phyloP scores from a whole-genome alignment of 345 rosid species.

The Eucalyptus pauciflora region DNA sequence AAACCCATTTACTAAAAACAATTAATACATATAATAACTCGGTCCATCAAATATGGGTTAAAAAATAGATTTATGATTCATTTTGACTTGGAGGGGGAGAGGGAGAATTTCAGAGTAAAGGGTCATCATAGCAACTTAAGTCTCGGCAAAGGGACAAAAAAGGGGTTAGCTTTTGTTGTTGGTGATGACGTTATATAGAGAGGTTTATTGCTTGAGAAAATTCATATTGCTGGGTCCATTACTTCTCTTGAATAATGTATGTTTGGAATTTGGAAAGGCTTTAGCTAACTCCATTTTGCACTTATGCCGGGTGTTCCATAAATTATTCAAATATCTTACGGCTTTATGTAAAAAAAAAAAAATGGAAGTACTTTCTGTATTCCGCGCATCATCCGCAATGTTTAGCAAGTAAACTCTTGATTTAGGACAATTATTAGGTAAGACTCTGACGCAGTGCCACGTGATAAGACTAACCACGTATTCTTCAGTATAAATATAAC shows the following conservation, averaged over 20 bases:
- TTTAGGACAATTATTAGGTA: neutral
- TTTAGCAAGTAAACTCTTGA: neutral
- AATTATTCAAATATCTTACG: neutral
- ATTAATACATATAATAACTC: too few species aligned
- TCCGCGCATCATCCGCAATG: neutral
- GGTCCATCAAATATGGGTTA: too few species aligned
- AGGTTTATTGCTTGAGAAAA: neutral
- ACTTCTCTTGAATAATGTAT: neutral
- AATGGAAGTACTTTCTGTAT: neutral
- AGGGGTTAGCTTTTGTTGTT: neutral
- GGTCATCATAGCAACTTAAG: neutral
- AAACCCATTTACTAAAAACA: too few species aligned
- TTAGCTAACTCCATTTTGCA: neutral
- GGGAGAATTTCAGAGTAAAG: neutral
- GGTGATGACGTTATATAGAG: neutral
- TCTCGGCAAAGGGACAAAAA: neutral
- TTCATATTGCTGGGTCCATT: neutral
- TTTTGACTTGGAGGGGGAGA: neutral
- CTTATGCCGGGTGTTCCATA: neutral
- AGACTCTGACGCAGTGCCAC: neutral
- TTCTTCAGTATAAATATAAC: neutral
- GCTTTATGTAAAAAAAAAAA: neutral
- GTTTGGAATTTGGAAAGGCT: neutral
- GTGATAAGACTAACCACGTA: neutral
- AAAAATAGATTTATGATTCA: too few species aligned